Base-by-base conservation (phyloP, 2,329 filamentous ascomycete species). In the Lachnellula arida region DNA sequence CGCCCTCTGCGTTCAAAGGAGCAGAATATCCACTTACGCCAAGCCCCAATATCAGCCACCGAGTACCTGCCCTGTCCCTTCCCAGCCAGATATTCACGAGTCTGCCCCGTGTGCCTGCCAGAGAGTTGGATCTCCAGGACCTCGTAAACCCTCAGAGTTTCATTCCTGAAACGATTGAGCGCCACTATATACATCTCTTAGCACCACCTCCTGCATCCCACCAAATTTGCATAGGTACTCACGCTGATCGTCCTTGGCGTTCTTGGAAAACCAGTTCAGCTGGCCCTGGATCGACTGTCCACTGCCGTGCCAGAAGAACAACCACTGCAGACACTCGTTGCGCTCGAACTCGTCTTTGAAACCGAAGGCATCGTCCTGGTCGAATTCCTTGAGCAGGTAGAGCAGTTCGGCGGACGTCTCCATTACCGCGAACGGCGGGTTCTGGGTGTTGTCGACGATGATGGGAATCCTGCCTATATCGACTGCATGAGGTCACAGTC, bases 61-160 rank as follows among this genome's bases (percentile, higher is more conserved):
- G 71, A 74, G 66, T 81, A 82, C 63, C 77, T 80, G n/a, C 80
- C 80, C 60, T 76, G 76, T 1, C 77, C 78, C 9, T 75, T 74
- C 0, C 79, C 80, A 19, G 77, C 78, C 2, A 81, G 70, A 58
- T 80, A 82, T 7, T 82, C 77, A 12, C 75, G 68, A 12, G 74
- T 72, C 56, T 75, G 68, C 14, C 74, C 76, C 2, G 73, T 75
- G 64, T 77, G 80, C 61, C 78, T 79, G 14, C 79, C 79, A 0
- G 72, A 75, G 1, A 81, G 70, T 9, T 74, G 77, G 55, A 81
- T 78, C 57, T 81, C 78, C n/a, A 81, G 72, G n/a, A 82, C 79
- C 50, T 76, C 78, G 60, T 72, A 81, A 11, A 81, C 75, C 5
- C 78, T 74, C 2, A 79, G 69, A 2, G 74, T 77, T 63, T 81